These are phyloP conservation scores for Hygrophoropsis aurantiaca DNA, from an alignment of 768 basidiomycete species.

Conservation along the genomic window DNA sequence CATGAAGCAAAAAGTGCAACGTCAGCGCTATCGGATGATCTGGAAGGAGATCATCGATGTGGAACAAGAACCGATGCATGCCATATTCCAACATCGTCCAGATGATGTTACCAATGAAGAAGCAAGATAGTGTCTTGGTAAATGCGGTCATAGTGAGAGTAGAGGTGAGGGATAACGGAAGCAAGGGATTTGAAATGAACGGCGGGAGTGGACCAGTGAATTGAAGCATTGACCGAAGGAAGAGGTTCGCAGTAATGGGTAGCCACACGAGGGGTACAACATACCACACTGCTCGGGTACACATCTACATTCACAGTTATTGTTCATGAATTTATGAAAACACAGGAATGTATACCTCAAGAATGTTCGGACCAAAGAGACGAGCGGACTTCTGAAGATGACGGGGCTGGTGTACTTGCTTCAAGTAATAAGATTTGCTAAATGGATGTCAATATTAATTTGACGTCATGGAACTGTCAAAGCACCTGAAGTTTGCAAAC, in stretches of 20 bases:
- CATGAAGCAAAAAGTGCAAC: constrained; percentile 91
- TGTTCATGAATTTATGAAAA: background rate
- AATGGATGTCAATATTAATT: constrained; percentile 7
- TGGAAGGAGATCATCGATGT: constrained; percentile 85
- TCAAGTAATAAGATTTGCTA: constrained; percentile 92
- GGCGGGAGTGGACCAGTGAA: constrained; percentile 71
- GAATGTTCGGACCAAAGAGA: constrained; percentile 76
- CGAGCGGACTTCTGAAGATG: constrained; percentile 82
- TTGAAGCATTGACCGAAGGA: constrained; percentile 79
- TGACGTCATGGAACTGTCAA: constrained; percentile 1
- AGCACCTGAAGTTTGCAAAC: constrained; percentile 79
- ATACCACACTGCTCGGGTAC: constrained; percentile 90
- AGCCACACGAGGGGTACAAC: constrained; percentile 91
- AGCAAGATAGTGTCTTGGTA: constrained; percentile 61
- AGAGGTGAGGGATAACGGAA: constrained; percentile 51
- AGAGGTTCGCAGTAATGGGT: constrained; percentile 80
- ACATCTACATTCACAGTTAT: constrained; percentile 43
- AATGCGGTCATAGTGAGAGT: constrained; percentile 52
- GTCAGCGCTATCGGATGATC: constrained; percentile 78
- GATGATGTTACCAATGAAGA: constrained; percentile 80
- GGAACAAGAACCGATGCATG: constrained; percentile 96
- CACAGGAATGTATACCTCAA: constrained; percentile 59
- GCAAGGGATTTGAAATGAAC: constrained; percentile 54
- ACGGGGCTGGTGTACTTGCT: constrained; percentile 96
- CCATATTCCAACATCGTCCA: constrained; percentile 96